Conservation (phyloP, 345 rosid species). For the Citrus australasica region DNA sequence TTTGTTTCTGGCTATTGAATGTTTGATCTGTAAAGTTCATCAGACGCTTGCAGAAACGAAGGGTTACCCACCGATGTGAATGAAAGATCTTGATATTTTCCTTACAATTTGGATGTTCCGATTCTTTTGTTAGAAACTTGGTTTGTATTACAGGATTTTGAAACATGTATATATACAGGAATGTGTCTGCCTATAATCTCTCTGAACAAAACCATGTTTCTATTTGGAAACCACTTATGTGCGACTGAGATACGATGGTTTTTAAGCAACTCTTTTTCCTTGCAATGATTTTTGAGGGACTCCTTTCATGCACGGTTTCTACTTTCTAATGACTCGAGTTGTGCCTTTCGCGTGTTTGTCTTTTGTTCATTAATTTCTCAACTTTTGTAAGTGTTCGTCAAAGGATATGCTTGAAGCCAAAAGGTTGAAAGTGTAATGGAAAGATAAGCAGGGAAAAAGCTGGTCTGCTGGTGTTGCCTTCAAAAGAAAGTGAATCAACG, state of each 20-base stretch:
- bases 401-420: neutral
- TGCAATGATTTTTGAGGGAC: too few species aligned
- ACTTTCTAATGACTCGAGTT: too few species aligned
- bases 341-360: neutral
- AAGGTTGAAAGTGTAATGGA: neutral
- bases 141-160: neutral
- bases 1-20: neutral
- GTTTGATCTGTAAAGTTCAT: constrained; percentile 27
- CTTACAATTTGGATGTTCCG: neutral
- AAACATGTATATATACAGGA: neutral
- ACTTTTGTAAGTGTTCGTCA: neutral
- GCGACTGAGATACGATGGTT: neutral
- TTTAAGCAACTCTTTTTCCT: neutral
- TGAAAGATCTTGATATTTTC: constrained; percentile 7
- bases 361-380: neutral
- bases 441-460: neutral
- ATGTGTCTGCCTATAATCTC: neutral
- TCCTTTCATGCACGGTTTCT: too few species aligned
- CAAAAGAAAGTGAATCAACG: neutral
- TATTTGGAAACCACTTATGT: neutral
- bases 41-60: constrained; percentile 9
- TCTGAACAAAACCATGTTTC: neutral
- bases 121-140: neutral
- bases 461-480: neutral
- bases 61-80: constrained; percentile 3